Conservation (phyloP, 306 rosid species). For the Glycine soja region DNA sequence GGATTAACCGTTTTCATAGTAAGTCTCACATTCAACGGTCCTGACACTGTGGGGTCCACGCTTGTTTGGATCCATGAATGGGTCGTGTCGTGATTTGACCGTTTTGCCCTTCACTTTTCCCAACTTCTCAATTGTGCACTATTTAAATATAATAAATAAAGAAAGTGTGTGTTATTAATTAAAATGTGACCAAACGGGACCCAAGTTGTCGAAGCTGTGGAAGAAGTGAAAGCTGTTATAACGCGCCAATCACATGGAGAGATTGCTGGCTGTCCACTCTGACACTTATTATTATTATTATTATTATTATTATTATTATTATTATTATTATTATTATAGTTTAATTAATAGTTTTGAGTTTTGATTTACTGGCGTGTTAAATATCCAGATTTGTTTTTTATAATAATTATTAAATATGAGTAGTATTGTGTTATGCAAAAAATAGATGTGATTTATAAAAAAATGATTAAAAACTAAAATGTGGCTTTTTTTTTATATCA, state of each 20-base stretch:
- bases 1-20: conserved; percentile 34
- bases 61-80: conserved; percentile 20
- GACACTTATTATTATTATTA: conserved; percentile 23
- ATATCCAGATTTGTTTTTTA: too few relatives aligned
- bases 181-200: conserved; percentile 30
- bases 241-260: conserved; percentile 44
- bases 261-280: conserved; percentile 40
- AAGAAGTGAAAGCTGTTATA: not conserved
- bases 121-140: not conserved
- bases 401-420: not conserved
- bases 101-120: conserved; percentile 41
- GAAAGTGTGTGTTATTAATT: not conserved
- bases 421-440: not conserved
- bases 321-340: too few relatives aligned
- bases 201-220: not conserved
- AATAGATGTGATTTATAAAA: not conserved
- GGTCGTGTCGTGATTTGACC: not conserved
- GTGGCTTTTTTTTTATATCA: not conserved
- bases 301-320: too few relatives aligned
- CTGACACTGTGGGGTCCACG: conserved; percentile 48
- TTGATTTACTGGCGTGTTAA: too few relatives aligned
- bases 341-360: too few relatives aligned
- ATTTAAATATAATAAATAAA: not conserved
- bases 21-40: conserved; percentile 56
- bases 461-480: not conserved